phyloP scores from a whole-genome alignment of 2,329 filamentous ascomycete species.

The Nigrospora oryzae region DNA sequence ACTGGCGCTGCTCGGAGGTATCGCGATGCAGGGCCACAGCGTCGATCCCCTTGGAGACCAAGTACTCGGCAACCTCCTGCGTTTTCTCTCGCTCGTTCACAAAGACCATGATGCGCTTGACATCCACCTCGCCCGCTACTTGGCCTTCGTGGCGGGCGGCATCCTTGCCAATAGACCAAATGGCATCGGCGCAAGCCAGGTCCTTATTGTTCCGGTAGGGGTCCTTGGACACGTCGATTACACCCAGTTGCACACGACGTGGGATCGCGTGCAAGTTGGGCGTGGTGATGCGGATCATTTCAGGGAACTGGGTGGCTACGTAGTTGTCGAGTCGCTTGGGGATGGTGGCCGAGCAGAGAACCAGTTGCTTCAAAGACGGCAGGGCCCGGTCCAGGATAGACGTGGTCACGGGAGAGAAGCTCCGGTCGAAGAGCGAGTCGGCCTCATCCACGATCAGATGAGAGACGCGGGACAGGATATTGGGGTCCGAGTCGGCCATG shows the following conservation, averaged over 20 bases:
- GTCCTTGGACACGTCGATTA: constrained; percentile 86
- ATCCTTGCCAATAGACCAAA: constrained; percentile 87
- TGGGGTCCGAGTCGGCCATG: constrained; percentile 82
- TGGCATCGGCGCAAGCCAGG: constrained; percentile 87
- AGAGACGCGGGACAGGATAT: constrained; percentile 82
- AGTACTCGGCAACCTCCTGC: constrained; percentile 68
- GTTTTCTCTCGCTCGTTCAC: constrained; percentile 94
- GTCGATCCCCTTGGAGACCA: constrained; percentile 79
- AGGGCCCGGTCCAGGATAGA: constrained; percentile 73
- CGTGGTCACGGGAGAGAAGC: constrained; percentile 77
- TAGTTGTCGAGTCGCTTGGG: constrained; percentile 81
- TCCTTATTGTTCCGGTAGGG: constrained; percentile 90
- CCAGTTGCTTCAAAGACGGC: constrained; percentile 75
- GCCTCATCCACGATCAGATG: constrained; percentile 93
- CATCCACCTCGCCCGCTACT: constrained; percentile 48
- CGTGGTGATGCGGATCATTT: constrained; percentile 79
- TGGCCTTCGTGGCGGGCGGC: constrained; percentile 48
- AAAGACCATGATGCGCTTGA: constrained; percentile 87
- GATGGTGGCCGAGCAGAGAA: constrained; percentile 95
- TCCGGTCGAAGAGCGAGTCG: constrained; percentile 89
- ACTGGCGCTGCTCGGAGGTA: constrained; percentile 67
- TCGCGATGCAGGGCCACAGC: constrained; percentile 81
- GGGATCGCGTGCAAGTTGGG: constrained; percentile 96
- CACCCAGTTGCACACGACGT: constrained; percentile 84
- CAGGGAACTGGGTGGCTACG: constrained; percentile 72